Conservation (phyloP, 805 yeast species). For the Candida jianshihensis region DNA sequence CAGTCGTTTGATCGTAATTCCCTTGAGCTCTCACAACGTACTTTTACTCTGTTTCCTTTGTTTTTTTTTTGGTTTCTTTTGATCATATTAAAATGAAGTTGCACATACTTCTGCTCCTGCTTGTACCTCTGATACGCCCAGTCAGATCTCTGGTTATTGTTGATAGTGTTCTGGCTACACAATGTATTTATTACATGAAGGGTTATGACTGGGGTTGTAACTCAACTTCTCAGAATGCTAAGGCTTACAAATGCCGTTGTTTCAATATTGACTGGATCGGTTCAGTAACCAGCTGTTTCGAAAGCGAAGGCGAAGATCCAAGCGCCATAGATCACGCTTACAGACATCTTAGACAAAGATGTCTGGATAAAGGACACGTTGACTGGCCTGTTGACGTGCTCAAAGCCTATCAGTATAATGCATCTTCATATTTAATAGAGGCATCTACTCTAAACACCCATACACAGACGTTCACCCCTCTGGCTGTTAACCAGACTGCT, state of each 20-base stretch:
- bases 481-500: slow-evolving; percentile 25
- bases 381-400: slow-evolving; percentile 29
- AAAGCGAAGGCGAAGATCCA: slow-evolving; percentile 24
- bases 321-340: slow-evolving; percentile 31
- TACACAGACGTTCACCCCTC: slow-evolving; percentile 24
- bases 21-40: too few species aligned
- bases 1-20: too few species aligned
- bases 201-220: slow-evolving; percentile 38
- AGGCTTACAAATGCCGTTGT: slow-evolving; percentile 34
- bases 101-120: slow-evolving; percentile 1
- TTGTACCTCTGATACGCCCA: slow-evolving; percentile 1
- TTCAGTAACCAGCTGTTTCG: slow-evolving; percentile 35
- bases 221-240: slow-evolving; percentile 26
- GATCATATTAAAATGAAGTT: neutral
- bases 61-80: neutral
- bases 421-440: slow-evolving; percentile 27
- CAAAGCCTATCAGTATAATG: slow-evolving; percentile 27
- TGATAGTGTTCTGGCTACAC: slow-evolving; percentile 33
- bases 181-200: slow-evolving; percentile 34
- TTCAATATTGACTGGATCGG: slow-evolving; percentile 37
- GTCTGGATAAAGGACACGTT: slow-evolving; percentile 27
- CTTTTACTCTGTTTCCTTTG: too few species aligned
- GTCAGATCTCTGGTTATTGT: slow-evolving; percentile 17
- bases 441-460: slow-evolving; percentile 21
- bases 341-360: slow-evolving; percentile 30